Evolutionary conservation across 208 protist genomes (phyloP), one percentile per base, ranked within the genome.

Genomic region (Trypanosoma theileri): DNA sequence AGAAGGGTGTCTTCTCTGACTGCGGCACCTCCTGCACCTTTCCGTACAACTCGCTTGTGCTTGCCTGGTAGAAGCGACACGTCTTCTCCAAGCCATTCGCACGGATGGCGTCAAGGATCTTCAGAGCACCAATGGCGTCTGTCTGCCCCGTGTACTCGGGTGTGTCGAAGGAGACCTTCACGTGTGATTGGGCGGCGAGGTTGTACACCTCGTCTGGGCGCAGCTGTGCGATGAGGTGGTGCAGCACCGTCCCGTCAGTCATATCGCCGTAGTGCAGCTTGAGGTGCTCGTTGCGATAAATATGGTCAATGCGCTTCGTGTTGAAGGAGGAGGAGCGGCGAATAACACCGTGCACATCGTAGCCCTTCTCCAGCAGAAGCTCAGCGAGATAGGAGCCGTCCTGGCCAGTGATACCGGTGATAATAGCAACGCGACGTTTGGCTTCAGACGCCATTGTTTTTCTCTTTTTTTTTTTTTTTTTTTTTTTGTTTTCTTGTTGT

Each of bases 111-210:
- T 98, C 96, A 4, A 99, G 84, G 14, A 98, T 55, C 63, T 95
- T 92, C 9, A 98, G 63, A 22, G 80, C 86, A 40, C 96, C 96
- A 46, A 99, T 45, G 55, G 69, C 97, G 68, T 98, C 96, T 3
- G 94, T 91, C 56, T 98, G 73, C 4, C 83, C 94, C 2, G 97
- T 98, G 84, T 98, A 99, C 70, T 97, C 94, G 21, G 94, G 78
- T 59, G 95, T 87, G 35, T 99, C 96, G 77, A 99, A 99, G 17
- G 94, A 98, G 10, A 98, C 95, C 71, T 97, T 97, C 22, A 98
- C 94, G 72, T 98, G 94, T 42, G 82, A 94, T 80, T 98, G 95
- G 9, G 97, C 97, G 16, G 78, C 88, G 16, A 98, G 79, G 76
- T 97, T 97, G 74, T 98, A 98, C 9, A 98, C 75, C 60, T 98